phyloP scores from a whole-genome alignment of 768 basidiomycete species.

The Pleurotus pulmonarius region DNA sequence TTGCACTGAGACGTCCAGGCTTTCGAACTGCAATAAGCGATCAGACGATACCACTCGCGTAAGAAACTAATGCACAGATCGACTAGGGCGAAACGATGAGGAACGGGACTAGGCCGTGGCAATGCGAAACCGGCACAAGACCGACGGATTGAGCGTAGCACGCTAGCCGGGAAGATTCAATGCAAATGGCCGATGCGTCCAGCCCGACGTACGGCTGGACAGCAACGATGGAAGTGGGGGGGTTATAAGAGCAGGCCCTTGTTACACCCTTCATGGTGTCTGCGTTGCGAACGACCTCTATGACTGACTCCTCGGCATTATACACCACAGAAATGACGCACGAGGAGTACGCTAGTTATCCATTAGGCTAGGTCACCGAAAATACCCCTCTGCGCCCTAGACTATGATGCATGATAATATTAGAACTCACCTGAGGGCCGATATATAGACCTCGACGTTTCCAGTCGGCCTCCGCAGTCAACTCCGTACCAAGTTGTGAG shows the following conservation, averaged over 20 bases:
- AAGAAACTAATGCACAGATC: neutral
- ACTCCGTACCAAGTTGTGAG: slow-evolving; percentile 62
- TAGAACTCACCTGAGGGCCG: slow-evolving; percentile 68
- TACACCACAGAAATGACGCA: neutral
- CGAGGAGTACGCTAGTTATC: neutral
- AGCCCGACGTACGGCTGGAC: neutral
- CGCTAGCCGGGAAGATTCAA: neutral
- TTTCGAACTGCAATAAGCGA: slow-evolving; percentile 62
- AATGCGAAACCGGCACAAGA: neutral
- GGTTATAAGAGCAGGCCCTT: neutral
- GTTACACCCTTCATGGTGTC: neutral
- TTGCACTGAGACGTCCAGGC: slow-evolving; percentile 83
- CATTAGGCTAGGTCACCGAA: neutral
- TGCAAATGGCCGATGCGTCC: neutral
- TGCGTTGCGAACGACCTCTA: neutral
- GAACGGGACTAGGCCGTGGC: slow-evolving; percentile 2
- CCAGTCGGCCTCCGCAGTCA: slow-evolving; percentile 92
- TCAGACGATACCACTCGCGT: neutral
- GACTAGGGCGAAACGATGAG: neutral
- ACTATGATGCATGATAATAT: neutral
- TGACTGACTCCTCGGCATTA: neutral
- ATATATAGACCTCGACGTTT: slow-evolving; percentile 88
- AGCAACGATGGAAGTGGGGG: neutral
- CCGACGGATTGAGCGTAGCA: neutral
- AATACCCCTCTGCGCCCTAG: neutral